A percentile compares a stretch with the other conserved stretches of the same genome.
phyloP scores from a whole-genome alignment of 2,329 filamentous ascomycete genomes.

The Nemania sp. region DNA sequence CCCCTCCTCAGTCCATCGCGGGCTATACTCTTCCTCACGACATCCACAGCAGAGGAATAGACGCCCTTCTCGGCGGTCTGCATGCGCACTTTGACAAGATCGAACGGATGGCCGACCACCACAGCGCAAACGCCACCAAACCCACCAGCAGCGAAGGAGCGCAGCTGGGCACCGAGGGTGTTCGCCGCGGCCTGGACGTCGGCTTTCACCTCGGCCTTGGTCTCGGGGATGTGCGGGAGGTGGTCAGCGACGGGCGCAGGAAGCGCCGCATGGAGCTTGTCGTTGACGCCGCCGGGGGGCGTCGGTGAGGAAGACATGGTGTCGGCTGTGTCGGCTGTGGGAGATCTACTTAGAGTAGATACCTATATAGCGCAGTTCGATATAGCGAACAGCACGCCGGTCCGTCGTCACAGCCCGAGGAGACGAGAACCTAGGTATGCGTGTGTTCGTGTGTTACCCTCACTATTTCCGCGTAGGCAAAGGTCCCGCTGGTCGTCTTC shows the following conservation, averaged over 20 bases:
- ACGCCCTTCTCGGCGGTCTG: slow-evolving; percentile 96
- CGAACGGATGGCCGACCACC: slow-evolving; percentile 94
- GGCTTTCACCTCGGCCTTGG: slow-evolving; percentile 57
- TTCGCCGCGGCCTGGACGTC: slow-evolving; percentile 56
- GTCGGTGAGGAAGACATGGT: slow-evolving; percentile 51
- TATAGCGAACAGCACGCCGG: background rate
- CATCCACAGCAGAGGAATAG: slow-evolving; percentile 90
- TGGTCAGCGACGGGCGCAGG: slow-evolving; percentile 30
- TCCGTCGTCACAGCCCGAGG: too few relatives aligned
- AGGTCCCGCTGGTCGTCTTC: background rate
- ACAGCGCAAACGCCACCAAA: slow-evolving; percentile 96
- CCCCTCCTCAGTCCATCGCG: slow-evolving; percentile 84
- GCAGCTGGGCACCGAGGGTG: slow-evolving; percentile 66
- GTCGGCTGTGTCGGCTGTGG: background rate
- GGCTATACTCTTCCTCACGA: slow-evolving; percentile 88
- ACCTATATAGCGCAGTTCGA: background rate
- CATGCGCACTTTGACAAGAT: slow-evolving; percentile 95
- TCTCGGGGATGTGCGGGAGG: slow-evolving; percentile 59
- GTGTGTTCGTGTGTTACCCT: background rate
- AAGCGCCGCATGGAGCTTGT: slow-evolving; percentile 27
- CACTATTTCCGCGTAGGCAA: background rate
- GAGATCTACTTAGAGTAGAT: background rate
- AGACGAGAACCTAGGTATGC: too few relatives aligned
- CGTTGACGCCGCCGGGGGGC: slow-evolving; percentile 23
- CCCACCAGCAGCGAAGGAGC: slow-evolving; percentile 88